phyloP scores from a whole-genome alignment of 148 eudicot genomes.

The Gaultheria prostrata region DNA sequence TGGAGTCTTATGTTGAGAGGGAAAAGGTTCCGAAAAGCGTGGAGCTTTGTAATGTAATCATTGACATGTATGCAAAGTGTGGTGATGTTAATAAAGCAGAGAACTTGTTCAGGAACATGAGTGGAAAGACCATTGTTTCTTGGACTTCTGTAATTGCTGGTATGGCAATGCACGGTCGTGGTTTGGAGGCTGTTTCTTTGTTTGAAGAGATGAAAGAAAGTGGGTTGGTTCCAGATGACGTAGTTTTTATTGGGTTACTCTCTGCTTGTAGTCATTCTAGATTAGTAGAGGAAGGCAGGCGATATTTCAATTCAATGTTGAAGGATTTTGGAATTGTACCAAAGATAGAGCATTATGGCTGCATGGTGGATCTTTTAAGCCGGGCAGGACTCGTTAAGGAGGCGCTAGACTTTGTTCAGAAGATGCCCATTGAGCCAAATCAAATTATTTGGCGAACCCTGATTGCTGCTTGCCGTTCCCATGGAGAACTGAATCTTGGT shows the following conservation, averaged over 20 bases:
- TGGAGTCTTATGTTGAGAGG: slow-evolving; percentile 41
- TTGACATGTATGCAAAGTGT: slow-evolving; percentile 71
- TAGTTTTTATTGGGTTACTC: slow-evolving; percentile 60
- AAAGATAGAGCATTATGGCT: slow-evolving; percentile 69
- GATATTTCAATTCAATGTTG: slow-evolving; percentile 40
- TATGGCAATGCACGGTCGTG: slow-evolving; percentile 64
- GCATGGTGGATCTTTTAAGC: slow-evolving; percentile 71
- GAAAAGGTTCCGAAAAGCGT: slow-evolving; percentile 36
- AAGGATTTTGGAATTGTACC: slow-evolving; percentile 40
- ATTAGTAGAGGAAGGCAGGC: slow-evolving; percentile 53
- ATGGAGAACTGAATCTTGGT: slow-evolving; percentile 49
- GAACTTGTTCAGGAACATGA: slow-evolving; percentile 43
- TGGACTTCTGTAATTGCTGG: slow-evolving; percentile 70
- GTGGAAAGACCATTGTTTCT: slow-evolving; percentile 45
- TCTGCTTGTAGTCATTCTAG: slow-evolving; percentile 75
- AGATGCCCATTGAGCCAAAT: slow-evolving; percentile 68
- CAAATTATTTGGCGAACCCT: slow-evolving; percentile 58
- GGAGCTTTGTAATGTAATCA: slow-evolving; percentile 55
- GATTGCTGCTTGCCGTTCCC: slow-evolving; percentile 45
- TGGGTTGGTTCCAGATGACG: slow-evolving; percentile 47
- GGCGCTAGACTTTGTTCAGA: slow-evolving; percentile 51
- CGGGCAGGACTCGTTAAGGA: slow-evolving; percentile 56
- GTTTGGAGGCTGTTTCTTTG: slow-evolving; percentile 48
- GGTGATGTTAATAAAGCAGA: slow-evolving; percentile 60
- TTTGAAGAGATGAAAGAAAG: slow-evolving; percentile 53